Evolutionary conservation across 495 filamentous ascomycete genomes (phyloP), one percentile per base, ranked within the genome.

Genomic region (Aspergillus sclerotioniger): DNA sequence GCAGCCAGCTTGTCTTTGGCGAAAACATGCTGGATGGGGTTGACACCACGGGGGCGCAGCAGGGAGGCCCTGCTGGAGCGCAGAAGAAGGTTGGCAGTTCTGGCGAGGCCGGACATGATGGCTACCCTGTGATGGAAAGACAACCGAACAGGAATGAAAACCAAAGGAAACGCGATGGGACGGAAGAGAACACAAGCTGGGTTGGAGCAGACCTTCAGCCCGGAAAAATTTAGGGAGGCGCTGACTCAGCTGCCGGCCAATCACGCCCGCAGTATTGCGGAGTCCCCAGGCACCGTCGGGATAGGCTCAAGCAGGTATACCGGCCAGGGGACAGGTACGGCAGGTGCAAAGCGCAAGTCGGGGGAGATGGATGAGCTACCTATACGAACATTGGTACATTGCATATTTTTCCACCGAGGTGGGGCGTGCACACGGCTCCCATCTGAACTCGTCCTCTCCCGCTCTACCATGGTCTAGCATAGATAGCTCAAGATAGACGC

Each of bases 21-120:
- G 58, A 90, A 82, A 70, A 86, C 84, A 74, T 88, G 84, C 68
- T 85, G 83, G 54, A 90, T 76, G 31, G 87, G 89, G 74, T 85
- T 89, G 69, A 82, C 76, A 62, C 73, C 73, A 67, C 77, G 81
- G 60, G 82, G 81, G 61, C 82, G 79, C 74, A 80, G 75, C 66
- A 89, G 73, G 57, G 85, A 82, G 58, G 81, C 73, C 64, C 86
- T 81, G 68, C 85, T 85, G 66, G 84, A 81, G 76, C 87, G 85
- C 69, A 90, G 67, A 63, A 91, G 81, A 62, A 89, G 86, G 71
- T 82, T 82, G 56, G 88, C 64, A 61, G 87, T 81, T 76, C 87
- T 80, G 56, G 84, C 75, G 59, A 87, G 78, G 65, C 76, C 77
- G 66, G 84, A 80, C 87, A 90, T 90, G 62, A 76, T 86, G 76